These are phyloP conservation scores for Halophytophthora batemanensis DNA, from an alignment of 352 stramenopile species.

Conservation along the genomic window DNA sequence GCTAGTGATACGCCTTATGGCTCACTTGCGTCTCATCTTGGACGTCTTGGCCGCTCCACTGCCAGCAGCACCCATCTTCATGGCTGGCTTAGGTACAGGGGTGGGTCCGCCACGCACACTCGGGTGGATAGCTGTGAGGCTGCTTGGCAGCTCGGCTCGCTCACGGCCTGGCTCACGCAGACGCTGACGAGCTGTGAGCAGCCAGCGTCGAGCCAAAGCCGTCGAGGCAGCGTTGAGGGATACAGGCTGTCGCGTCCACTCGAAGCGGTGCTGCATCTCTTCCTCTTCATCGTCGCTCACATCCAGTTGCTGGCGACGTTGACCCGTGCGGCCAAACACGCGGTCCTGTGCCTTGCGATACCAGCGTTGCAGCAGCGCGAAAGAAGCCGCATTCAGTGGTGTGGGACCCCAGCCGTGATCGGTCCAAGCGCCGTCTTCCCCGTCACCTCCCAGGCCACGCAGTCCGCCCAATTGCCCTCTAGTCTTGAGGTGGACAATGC, in stretches of 20 bases:
- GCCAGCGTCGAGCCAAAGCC: slow-evolving; percentile 80
- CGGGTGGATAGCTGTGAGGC: slow-evolving; percentile 52
- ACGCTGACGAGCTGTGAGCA: slow-evolving; percentile 59
- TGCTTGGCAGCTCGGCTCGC: slow-evolving; percentile 37
- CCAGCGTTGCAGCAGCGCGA: slow-evolving; percentile 91
- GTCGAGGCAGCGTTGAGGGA: slow-evolving; percentile 72
- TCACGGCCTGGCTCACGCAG: slow-evolving; percentile 49
- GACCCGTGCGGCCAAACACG: slow-evolving; percentile 78
- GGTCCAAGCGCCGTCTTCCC: slow-evolving; percentile 14
- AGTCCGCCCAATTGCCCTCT: slow-evolving; percentile 22
- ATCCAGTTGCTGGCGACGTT: slow-evolving; percentile 54
- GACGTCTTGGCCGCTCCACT: slow-evolving; percentile 49
- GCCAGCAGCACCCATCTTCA: slow-evolving; percentile 75
- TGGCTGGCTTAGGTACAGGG: slow-evolving; percentile 61
- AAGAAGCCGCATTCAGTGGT: slow-evolving; percentile 80
- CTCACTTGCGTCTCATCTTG: slow-evolving; percentile 67
- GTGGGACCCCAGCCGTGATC: slow-evolving; percentile 52
- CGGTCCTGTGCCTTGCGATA: slow-evolving; percentile 88
- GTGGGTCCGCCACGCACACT: slow-evolving; percentile 50
- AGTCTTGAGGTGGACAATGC: slow-evolving; percentile 79
- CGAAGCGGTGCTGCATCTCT: slow-evolving; percentile 51
- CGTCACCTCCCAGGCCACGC: slow-evolving; percentile 20
- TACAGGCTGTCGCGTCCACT: slow-evolving; percentile 79
- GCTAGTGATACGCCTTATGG: too few relatives aligned
- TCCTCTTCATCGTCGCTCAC: slow-evolving; percentile 90